Base-by-base conservation (phyloP, 2,329 filamentous ascomycete species). In the Calonectria leucothoes region DNA sequence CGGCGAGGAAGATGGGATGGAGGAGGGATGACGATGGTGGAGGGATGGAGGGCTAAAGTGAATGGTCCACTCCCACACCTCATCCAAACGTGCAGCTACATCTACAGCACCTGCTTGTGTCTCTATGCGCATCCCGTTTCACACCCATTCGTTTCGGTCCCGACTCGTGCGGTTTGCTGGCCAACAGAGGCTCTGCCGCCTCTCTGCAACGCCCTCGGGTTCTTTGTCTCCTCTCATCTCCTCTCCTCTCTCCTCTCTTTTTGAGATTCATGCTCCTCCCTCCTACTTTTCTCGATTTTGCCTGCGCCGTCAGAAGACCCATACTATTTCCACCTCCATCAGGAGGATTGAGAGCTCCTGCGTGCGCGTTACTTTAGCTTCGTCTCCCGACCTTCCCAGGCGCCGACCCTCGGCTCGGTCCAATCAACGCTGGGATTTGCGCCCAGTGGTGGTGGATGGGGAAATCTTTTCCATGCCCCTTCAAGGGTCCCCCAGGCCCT, bases 361-460 rank as follows among this genome's bases (percentile, higher is more conserved):
- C 23, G 33, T 59, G 49, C 57, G 57, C 67, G 67, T 69, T 63
- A 69, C 49, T 52, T 48, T 37, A 27, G 55, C 65, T n/a, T 59
- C 59, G 64, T 33, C 57, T 69, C 59, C 63, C 66, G 66, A 61
- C 48, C 67, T 52, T 64, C 39, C 71, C 64, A 80, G 70, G 77
- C 78, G 78, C 77, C 76, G 39, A 61, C 27, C 70, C 51, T 51
- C 35, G 23, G 39, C 48, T 66, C 49, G 48, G 20, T 31, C 79
- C 79, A 80, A 74, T 80, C 67, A 79, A 52, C 74, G 59, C 65
- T 69, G 63, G 68, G 72, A 64, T 66, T 67, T 66, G 67, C 48
- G 59, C 61, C 65, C 69, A 67, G 57, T 66, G 73, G 78, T 78
- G 78, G 78, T 79, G 78, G 78, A 78, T 69, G 70, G 71, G 72